phyloP scores from a whole-genome alignment of 192 early-diverging fungal genomes.

The Rhizophagus prolifer region DNA sequence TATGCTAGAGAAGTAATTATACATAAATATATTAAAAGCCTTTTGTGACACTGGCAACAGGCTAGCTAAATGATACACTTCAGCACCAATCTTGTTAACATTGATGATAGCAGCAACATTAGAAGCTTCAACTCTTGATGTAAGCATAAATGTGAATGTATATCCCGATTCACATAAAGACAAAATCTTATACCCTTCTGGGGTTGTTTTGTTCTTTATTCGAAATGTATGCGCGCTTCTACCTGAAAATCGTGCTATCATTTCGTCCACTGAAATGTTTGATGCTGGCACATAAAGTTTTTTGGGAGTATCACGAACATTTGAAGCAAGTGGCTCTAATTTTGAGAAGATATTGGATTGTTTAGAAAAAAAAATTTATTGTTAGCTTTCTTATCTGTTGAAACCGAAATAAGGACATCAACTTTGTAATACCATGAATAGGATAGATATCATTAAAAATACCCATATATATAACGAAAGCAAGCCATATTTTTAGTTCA shows the following conservation, averaged over 20 bases:
- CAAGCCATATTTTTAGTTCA: neutral
- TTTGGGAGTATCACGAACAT: constrained; percentile 5
- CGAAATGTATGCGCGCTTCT: constrained; percentile 11
- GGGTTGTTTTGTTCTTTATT: constrained; percentile 30
- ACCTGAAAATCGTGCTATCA: too few relatives aligned
- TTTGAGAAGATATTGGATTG: too few relatives aligned
- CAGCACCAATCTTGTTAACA: constrained; percentile 1
- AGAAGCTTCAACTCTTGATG: constrained; percentile 8
- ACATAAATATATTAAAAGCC: constrained; percentile 33
- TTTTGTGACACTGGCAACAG: neutral
- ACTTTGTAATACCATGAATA: neutral
- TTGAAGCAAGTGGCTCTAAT: constrained; percentile 21
- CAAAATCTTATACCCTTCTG: constrained; percentile 36
- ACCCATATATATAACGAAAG: neutral
- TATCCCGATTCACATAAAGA: constrained; percentile 28
- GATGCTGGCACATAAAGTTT: constrained; percentile 21
- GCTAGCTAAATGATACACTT: constrained; percentile 26
- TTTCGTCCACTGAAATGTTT: too few relatives aligned
- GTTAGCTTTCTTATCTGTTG: neutral
- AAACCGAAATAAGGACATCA: neutral
- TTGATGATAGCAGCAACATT: neutral
- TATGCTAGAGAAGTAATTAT: constrained; percentile 38
- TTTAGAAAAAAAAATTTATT: too few relatives aligned
- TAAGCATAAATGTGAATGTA: constrained; percentile 26
- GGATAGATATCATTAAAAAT: neutral